These are phyloP conservation scores for Didymella lethalis DNA, from an alignment of 2,329 filamentous ascomycete species.

Conservation along the genomic window DNA sequence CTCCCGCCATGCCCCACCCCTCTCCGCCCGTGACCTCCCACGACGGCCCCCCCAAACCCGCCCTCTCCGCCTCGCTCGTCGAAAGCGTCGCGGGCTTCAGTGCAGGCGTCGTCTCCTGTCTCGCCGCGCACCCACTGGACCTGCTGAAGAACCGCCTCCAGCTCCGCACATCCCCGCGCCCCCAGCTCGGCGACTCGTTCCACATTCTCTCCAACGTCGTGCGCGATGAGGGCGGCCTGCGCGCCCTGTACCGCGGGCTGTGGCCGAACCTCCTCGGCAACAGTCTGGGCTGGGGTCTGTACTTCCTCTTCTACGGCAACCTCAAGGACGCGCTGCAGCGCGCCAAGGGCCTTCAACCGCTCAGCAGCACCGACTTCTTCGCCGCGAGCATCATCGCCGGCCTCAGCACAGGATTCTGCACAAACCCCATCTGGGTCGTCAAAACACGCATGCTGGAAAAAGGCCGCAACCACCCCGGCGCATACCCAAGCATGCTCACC, in stretches of 20 bases:
- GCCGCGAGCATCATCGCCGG: slow-evolving; percentile 73
- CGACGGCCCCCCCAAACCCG: slow-evolving; percentile 42
- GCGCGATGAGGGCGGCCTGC: slow-evolving; percentile 63
- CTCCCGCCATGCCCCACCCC: slow-evolving; percentile 57
- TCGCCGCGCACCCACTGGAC: slow-evolving; percentile 90
- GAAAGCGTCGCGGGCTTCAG: slow-evolving; percentile 90
- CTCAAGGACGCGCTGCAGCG: slow-evolving; percentile 63
- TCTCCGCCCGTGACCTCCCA: slow-evolving; percentile 56
- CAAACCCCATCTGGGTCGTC: slow-evolving; percentile 97
- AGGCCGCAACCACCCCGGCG: slow-evolving; percentile 74
- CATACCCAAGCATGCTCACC: slow-evolving; percentile 79
- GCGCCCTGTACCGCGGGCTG: slow-evolving; percentile 85
- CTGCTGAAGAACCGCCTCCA: slow-evolving; percentile 97
- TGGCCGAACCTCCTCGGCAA: slow-evolving; percentile 92
- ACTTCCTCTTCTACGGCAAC: slow-evolving; percentile 79
- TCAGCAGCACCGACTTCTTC: slow-evolving; percentile 79
- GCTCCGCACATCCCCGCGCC: slow-evolving; percentile 55
- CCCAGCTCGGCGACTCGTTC: slow-evolving; percentile 61
- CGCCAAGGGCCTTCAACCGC: slow-evolving; percentile 52
- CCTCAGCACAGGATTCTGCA: slow-evolving; percentile 78
- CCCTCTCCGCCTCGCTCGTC: slow-evolving; percentile 72
- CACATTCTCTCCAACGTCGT: slow-evolving; percentile 62
- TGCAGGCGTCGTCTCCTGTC: slow-evolving; percentile 84
- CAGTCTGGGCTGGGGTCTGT: slow-evolving; percentile 86
- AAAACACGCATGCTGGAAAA: slow-evolving; percentile 97